Conservation (phyloP, 2,329 filamentous ascomycete species). For the Septoria linicola region DNA sequence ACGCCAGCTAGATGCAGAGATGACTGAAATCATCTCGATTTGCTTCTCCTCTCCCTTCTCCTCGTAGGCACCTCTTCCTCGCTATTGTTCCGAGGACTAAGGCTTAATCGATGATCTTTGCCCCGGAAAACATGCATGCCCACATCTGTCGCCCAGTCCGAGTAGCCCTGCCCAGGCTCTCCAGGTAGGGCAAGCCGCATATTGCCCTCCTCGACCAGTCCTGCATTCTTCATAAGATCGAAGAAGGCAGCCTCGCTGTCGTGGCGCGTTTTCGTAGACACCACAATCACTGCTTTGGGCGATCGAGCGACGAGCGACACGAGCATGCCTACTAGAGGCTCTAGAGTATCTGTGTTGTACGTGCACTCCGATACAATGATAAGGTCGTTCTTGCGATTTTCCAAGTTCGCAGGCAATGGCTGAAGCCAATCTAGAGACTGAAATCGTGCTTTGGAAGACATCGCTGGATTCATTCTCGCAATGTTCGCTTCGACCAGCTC, state of each 20-base stretch:
- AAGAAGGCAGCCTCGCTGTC: slow-evolving; percentile 67
- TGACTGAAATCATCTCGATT: slow-evolving; percentile 23
- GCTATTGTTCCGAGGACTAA: slow-evolving; percentile 34
- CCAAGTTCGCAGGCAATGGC: slow-evolving; percentile 43
- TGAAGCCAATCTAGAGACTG: slow-evolving; percentile 64
- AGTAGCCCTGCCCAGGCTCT: slow-evolving; percentile 37
- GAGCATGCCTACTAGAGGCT: slow-evolving; percentile 61
- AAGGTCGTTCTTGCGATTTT: slow-evolving; percentile 53
- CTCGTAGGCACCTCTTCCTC: slow-evolving; percentile 31
- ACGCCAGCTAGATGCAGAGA: too few relatives aligned
- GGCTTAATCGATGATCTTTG: slow-evolving; percentile 33
- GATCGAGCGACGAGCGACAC: slow-evolving; percentile 48
- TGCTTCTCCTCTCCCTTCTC: slow-evolving; percentile 15
- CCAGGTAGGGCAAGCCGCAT: slow-evolving; percentile 36
- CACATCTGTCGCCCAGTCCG: slow-evolving; percentile 38
- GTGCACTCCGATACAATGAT: slow-evolving; percentile 70
- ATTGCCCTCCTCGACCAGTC: slow-evolving; percentile 34
- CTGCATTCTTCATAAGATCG: slow-evolving; percentile 51
- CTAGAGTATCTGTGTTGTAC: slow-evolving; percentile 68
- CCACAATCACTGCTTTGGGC: slow-evolving; percentile 53
- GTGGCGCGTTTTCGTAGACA: slow-evolving; percentile 68
- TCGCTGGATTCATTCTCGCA: slow-evolving; percentile 43
- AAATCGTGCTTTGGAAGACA: slow-evolving; percentile 48
- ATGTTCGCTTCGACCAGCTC: slow-evolving; percentile 62
- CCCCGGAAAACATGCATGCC: slow-evolving; percentile 38